Percentiles rank a stretch among this genome's conserved stretches.
phyloP scores from a whole-genome alignment of 805 yeast genomes.

The Gaillardinia entomophila region DNA sequence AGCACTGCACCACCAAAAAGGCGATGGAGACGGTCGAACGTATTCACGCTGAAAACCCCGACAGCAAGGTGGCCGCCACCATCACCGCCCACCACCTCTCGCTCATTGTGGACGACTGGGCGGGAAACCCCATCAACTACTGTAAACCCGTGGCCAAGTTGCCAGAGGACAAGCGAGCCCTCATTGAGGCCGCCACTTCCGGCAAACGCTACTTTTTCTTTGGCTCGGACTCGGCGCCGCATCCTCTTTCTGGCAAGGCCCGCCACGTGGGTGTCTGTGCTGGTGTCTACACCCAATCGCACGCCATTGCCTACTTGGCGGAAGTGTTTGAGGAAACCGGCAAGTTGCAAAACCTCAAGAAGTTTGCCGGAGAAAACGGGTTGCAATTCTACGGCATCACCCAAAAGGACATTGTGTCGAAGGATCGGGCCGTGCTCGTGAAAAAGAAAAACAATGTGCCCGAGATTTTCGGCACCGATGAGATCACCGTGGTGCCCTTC shows the following conservation, averaged over 20 bases:
- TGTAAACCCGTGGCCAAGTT: conserved; percentile 98
- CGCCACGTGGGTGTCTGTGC: conserved; percentile 86
- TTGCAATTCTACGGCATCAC: conserved; percentile 60
- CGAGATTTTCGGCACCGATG: conserved; percentile 42
- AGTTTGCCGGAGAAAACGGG: conserved; percentile 75
- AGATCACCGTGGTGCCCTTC: conserved; percentile 67
- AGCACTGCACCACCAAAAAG: conserved; percentile 90
- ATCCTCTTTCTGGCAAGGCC: conserved; percentile 74
- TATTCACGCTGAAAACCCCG: conserved; percentile 28
- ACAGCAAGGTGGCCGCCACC: conserved; percentile 76
- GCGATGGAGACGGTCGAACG: conserved; percentile 74
- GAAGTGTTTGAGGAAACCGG: conserved; percentile 69
- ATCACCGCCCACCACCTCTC: conserved; percentile 94
- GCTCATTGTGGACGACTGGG: conserved; percentile 91
- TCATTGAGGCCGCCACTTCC: conserved; percentile 81
- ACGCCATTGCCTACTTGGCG: conserved; percentile 78
- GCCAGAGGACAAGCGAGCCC: conserved; percentile 76
- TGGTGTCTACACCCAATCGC: conserved; percentile 92
- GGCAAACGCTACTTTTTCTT: conserved; percentile 92
- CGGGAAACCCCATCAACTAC: conserved; percentile 89
- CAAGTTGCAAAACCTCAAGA: conserved; percentile 59
- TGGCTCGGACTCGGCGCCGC: conserved; percentile 98
- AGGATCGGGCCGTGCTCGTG: conserved; percentile 50
- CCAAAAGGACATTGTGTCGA: conserved; percentile 30
- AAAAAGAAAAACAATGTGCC: conserved; percentile 55